Percentiles rank a stretch among this genome's conserved stretches.
phyloP scores from a whole-genome alignment of 768 basidiomycete genomes.

The Amanita phalloides region DNA sequence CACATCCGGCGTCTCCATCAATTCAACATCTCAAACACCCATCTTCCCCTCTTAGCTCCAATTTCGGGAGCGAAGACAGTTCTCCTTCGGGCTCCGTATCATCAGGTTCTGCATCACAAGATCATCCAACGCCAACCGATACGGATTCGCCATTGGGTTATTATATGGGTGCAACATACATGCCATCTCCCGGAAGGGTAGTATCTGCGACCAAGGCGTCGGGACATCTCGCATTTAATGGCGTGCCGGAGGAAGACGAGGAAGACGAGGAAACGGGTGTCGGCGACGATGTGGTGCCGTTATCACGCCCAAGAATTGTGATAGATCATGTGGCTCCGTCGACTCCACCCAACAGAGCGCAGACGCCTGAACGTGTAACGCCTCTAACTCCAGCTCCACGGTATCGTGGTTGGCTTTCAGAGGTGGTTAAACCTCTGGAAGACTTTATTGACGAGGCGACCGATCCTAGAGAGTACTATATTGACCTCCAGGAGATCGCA shows the following conservation, averaged over 20 bases:
- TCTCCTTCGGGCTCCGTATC: slow-evolving; percentile 26
- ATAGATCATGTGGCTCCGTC: slow-evolving; percentile 17
- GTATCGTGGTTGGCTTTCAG: slow-evolving; percentile 55
- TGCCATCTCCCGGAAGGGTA: slow-evolving; percentile 16
- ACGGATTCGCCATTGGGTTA: slow-evolving; percentile 21
- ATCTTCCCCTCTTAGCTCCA: slow-evolving; percentile 39
- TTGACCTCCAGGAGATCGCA: slow-evolving; percentile 66
- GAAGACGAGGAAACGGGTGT: slow-evolving; percentile 10
- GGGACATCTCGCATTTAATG: slow-evolving; percentile 25
- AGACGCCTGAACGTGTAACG: slow-evolving; percentile 18
- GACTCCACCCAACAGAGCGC: slow-evolving; percentile 12
- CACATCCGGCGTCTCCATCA: slow-evolving; percentile 3
- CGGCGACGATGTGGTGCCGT: slow-evolving; percentile 9
- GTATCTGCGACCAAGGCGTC: slow-evolving; percentile 12
- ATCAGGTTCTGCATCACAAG: slow-evolving; percentile 28
- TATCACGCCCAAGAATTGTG: slow-evolving; percentile 21
- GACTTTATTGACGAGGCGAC: slow-evolving; percentile 52
- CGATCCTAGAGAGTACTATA: slow-evolving; percentile 55
- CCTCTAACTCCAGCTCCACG: slow-evolving; percentile 34
- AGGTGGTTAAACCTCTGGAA: slow-evolving; percentile 45
- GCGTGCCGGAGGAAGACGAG: slow-evolving; percentile 12
- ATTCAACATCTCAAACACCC: slow-evolving; percentile 12
- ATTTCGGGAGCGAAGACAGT: slow-evolving; percentile 33
- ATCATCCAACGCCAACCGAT: slow-evolving; percentile 28
- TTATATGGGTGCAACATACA: slow-evolving; percentile 23